Evolutionary conservation across 495 filamentous ascomycete species (phyloP), one percentile per base, ranked within the genome.

Genomic region (Aspergillus bertholletiae): DNA sequence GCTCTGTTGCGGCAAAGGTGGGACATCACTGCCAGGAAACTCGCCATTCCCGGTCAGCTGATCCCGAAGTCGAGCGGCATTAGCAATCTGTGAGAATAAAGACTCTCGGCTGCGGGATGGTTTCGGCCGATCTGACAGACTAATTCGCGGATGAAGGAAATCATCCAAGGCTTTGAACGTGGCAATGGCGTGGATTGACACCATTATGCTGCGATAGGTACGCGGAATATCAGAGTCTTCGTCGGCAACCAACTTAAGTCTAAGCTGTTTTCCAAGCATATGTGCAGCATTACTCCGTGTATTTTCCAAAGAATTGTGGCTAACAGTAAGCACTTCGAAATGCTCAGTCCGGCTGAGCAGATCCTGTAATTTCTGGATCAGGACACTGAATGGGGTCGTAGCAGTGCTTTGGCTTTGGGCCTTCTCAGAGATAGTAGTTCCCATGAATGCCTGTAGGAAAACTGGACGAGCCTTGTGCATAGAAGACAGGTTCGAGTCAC

Each of bases 81-180:
- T 88, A 27, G 92, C 89, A 74, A 96, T 90, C 80, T 61, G 91
- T 81, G 54, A 96, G 65, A 61, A 86, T 76, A 74, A 84, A 68
- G 34, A 80, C 34, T 95, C 92, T 21, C 89, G 77, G 44, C 73
- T 73, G 56, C 88, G 80, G 23, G 85, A 78, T 8, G 74, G 77
- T 48, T 87, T 81, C 22, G 94, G 89, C 15, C 91, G 84, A 55
- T 97, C 93, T 0, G 89, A 84, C 20, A 96, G 60, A 60, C 77
- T 89, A 51, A 99, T 96, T 50, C 93, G 79, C 2, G 95, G 94
- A 49, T 93, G 85, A 40, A 99, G 77, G 72, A 97, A 99, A 66
- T 99, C 95, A 63, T 97, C 94, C 26, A 99, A 74, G 2, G 94
- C 88, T 66, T 97, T 97, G 72, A 99, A 97, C 0, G 92, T 96